Evolutionary conservation across 306 rosid species (phyloP).

Genomic region (Vigna mungo): DNA sequence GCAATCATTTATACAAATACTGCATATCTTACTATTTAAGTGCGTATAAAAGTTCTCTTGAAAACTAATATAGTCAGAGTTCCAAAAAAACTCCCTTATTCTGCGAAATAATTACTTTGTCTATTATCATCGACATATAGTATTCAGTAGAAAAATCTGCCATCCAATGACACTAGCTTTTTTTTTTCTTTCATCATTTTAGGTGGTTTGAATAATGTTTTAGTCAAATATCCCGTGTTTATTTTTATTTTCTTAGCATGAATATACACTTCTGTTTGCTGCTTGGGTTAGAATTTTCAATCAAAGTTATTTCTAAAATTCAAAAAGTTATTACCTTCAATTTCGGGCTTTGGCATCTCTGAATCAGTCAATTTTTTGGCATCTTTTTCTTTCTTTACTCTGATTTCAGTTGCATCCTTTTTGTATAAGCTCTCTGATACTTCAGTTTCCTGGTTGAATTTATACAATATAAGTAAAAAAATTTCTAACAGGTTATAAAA

Average conservation of each 20-base stretch:
- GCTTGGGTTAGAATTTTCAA: too few species aligned
- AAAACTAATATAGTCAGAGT: not conserved
- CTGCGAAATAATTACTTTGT: not conserved
- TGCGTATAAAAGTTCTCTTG: not conserved
- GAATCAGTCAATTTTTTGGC: not conserved
- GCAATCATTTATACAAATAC: not conserved
- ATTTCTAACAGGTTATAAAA: not conserved
- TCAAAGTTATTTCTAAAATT: not conserved
- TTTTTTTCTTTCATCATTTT: not conserved
- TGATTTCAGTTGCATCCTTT: not conserved
- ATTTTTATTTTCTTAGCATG: not conserved
- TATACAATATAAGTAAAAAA: not conserved
- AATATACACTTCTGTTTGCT: not conserved
- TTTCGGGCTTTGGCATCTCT: not conserved
- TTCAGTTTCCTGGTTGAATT: constrained; percentile 6
- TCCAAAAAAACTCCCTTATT: too few species aligned
- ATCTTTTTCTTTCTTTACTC: not conserved
- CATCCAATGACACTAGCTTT: not conserved
- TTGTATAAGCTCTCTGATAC: not conserved
- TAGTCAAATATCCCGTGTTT: not conserved
- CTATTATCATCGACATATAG: not conserved
- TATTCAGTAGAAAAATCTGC: not conserved
- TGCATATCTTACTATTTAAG: not conserved
- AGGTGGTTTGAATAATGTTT: not conserved
- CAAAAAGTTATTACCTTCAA: not conserved